Evolutionary conservation across 129 eudicot genomes (phyloP), one percentile per base, ranked within the genome.

Genomic region (Dittrichia graveolens): DNA sequence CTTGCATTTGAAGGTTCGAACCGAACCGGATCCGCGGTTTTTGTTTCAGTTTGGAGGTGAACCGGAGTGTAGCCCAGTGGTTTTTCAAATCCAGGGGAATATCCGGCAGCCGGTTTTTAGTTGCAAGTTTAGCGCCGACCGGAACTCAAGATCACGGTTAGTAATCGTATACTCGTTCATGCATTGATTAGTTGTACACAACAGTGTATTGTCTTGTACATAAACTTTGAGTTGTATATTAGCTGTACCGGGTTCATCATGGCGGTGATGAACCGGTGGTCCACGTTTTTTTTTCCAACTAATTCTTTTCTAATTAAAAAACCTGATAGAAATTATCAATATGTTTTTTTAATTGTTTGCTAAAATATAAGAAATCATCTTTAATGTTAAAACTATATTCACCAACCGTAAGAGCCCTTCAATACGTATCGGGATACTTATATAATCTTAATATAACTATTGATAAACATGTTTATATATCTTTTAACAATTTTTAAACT

Each of bases 81-180:
- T 93, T 37, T 93, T 81, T 50, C 98, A 93, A 81, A 87, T 93
- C 58, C 96, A 90, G 73, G 98, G 91, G 85, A 93, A 82, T 59
- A 93, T 93, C 0, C 73, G 96, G 35, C 98, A 93, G 72, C 98
- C 98, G 81, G 95, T 93, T 79, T 93, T 93, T 61, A 93, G 96
- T 69, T 93, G 98, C 79, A 93, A 93, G 79, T 93, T 93, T 61
- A 89, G 86, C 67, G 92, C 96, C 49, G 92, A 90, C 75, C 85
- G 95, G 79, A 93, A 82, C 78, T 73, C 89, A 16, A 77, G 98
- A 82, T 87, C 98, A 24, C 87, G 98, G 96, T 93, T 61, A 84
- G 95, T 58, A 6, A 85, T 45, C 73, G 89, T 56, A 0, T 38
- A 8, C 18, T 75, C 41, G 7, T 65, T 35, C 12, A 8, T 58